Evolutionary conservation across 257 asterid species (phyloP), one percentile per base, ranked within the genome.

Genomic region (Solanum chaucha): DNA sequence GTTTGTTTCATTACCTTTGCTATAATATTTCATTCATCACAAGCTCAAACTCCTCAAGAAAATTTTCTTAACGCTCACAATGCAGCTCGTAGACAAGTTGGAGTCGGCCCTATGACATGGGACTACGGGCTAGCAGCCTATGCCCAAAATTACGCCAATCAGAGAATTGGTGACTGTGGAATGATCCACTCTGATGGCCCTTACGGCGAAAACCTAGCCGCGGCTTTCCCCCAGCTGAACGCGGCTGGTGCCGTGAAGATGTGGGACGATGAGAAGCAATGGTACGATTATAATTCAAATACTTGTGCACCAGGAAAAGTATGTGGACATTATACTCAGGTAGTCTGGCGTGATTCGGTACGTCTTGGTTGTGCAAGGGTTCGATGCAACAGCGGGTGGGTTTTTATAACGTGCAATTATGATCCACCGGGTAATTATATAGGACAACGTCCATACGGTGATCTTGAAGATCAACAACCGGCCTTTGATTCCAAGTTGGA

Each of bases 241-340:
- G 94, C 92, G 6, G 70, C 86, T 11, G 87, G 44, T 11, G 93
- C 92, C 0, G 92, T 90, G 20, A 72, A 55, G 0, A 65, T 93
- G 90, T 94, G 96, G 94, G 74, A 87, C 0, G 87, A 41, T 0
- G 96, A 94, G 91, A 91, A 89, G 91, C 51, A n/a, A 1, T 20
- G 46, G 28, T 92, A 90, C 19, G 83, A 91, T 8, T 86, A 41
- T 2, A 6, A 2, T 3, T 41, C 89, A 1, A 92, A 90, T 17
- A 0, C 84, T 22, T 91, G 94, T 22, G 91, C 64, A 0, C 24
- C 24, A 2, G 92, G 91, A 7, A 94, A 91, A 6, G 89, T 87
- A 70, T 92, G 97, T 59, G 5, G 22, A 86, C 96, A 93, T n/a
- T 94, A 92, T 75, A 92, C 94, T 3, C 98, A 94, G 58, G 94